phyloP scores from a whole-genome alignment of 164 flowering plant species.

The Umbilicus rupestris region DNA sequence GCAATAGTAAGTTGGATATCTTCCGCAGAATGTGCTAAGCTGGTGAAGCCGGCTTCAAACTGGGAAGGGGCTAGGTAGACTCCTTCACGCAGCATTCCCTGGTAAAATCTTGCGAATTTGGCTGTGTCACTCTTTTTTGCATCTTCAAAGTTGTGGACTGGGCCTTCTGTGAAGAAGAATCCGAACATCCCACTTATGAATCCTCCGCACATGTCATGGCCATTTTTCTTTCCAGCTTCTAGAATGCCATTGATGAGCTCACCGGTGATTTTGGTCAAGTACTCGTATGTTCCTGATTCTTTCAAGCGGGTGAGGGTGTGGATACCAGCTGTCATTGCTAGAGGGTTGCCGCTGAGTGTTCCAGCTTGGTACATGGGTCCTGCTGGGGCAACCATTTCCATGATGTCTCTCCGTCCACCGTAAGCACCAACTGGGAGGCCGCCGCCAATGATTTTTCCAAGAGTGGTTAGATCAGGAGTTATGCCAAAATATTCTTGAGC shows the following conservation, averaged over 20 bases:
- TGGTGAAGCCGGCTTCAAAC: slow-evolving; percentile 94
- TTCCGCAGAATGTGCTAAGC: slow-evolving; percentile 73
- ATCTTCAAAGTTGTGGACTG: slow-evolving; percentile 73
- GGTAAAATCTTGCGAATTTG: slow-evolving; percentile 63
- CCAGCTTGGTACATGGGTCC: slow-evolving; percentile 99
- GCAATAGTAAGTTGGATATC: slow-evolving; percentile 69
- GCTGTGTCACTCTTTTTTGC: slow-evolving; percentile 84
- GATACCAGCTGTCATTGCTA: slow-evolving; percentile 97
- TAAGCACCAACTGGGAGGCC: slow-evolving; percentile 98
- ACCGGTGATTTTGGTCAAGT: slow-evolving; percentile 56
- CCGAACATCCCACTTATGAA: slow-evolving; percentile 85
- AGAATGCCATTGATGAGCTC: slow-evolving; percentile 61
- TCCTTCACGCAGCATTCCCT: slow-evolving; percentile 90
- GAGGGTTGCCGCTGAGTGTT: slow-evolving; percentile 90
- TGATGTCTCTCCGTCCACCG: slow-evolving; percentile 89
- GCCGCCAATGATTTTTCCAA: slow-evolving; percentile 93
- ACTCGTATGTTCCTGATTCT: slow-evolving; percentile 56
- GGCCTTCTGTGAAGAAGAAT: slow-evolving; percentile 85
- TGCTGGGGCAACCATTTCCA: slow-evolving; percentile 99
- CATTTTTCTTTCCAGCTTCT: slow-evolving; percentile 64
- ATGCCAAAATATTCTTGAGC: slow-evolving; percentile 86
- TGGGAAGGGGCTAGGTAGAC: slow-evolving; percentile 92
- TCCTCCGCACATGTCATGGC: slow-evolving; percentile 81
- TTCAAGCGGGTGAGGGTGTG: slow-evolving; percentile 71
- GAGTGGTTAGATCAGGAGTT: slow-evolving; percentile 80